Conservation (phyloP, 306 rosid genomes). For the Calophaca sinica region DNA sequence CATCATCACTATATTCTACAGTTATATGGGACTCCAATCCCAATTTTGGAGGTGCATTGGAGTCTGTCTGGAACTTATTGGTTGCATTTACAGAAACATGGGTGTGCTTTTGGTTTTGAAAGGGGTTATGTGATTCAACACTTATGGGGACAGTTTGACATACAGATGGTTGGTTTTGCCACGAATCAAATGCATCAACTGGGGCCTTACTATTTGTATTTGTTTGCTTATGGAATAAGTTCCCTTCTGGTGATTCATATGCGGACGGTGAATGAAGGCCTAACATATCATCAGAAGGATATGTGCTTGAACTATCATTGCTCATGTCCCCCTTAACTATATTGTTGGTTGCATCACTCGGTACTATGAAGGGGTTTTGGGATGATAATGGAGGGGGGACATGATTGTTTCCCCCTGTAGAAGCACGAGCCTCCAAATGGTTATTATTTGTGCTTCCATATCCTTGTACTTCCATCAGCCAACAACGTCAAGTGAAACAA, state of each 20-base stretch:
- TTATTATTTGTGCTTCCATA: slow-evolving; percentile 8
- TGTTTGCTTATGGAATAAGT: slow-evolving; percentile 24
- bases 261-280: background rate
- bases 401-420: background rate
- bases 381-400: slow-evolving; percentile 37
- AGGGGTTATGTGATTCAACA: slow-evolving; percentile 9
- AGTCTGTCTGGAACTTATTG: too few species aligned
- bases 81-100: too few species aligned
- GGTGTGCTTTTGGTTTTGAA: background rate
- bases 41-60: background rate
- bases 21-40: background rate
- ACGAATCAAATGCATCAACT: slow-evolving; percentile 8
- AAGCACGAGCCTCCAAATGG: slow-evolving; percentile 26
- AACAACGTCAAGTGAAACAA: slow-evolving; percentile 30
- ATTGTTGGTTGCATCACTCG: background rate
- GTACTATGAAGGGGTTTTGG: slow-evolving; percentile 32
- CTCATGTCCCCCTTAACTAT: background rate
- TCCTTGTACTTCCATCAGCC: slow-evolving; percentile 51
- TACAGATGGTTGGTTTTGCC: background rate
- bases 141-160: background rate
- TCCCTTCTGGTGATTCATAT: background rate
- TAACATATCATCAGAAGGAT: background rate
- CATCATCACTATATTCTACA: slow-evolving; percentile 37
- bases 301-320: slow-evolving; percentile 10
- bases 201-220: background rate